phyloP scores from a whole-genome alignment of 768 basidiomycete genomes.

The Hygrophorus russula region DNA sequence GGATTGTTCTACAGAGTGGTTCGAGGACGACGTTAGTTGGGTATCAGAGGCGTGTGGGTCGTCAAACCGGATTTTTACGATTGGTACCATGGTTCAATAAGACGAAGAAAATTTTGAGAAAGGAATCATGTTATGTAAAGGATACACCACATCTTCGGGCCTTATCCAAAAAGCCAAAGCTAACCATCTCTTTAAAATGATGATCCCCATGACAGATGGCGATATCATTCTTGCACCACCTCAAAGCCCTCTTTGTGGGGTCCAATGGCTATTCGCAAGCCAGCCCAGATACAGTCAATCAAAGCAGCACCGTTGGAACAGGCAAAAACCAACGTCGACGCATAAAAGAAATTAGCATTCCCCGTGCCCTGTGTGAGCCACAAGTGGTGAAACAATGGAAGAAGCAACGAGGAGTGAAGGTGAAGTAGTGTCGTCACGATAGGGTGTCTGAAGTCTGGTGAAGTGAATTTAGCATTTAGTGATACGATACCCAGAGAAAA shows the following conservation, averaged over 20 bases:
- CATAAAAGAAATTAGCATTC: conserved; percentile 98
- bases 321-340: conserved; percentile 88
- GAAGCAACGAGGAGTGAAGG: conserved; percentile 70
- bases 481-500: conserved; percentile 1
- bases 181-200: no score
- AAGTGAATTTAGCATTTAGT: neutral
- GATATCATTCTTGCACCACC: conserved; percentile 44
- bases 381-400: conserved; percentile 84
- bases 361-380: conserved; percentile 91
- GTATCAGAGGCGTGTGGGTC: no score
- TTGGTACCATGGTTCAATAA: no score
- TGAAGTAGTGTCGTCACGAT: conserved; percentile 77
- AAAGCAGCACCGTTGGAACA: conserved; percentile 77
- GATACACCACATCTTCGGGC: no score
- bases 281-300: conserved; percentile 75
- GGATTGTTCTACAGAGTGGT: no score
- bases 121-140: no score
- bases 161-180: no score
- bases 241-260: conserved; percentile 37
- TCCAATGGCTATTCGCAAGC: conserved; percentile 66
- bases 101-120: no score
- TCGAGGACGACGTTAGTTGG: no score
- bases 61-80: no score
- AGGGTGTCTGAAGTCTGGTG: conserved; percentile 71
- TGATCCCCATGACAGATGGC: no score